Percentiles rank a stretch among this genome's conserved stretches.
These are phyloP conservation scores for Fomitopsis betulina DNA, from an alignment of 1,284 basidiomycete genomes.

Conservation along the genomic window DNA sequence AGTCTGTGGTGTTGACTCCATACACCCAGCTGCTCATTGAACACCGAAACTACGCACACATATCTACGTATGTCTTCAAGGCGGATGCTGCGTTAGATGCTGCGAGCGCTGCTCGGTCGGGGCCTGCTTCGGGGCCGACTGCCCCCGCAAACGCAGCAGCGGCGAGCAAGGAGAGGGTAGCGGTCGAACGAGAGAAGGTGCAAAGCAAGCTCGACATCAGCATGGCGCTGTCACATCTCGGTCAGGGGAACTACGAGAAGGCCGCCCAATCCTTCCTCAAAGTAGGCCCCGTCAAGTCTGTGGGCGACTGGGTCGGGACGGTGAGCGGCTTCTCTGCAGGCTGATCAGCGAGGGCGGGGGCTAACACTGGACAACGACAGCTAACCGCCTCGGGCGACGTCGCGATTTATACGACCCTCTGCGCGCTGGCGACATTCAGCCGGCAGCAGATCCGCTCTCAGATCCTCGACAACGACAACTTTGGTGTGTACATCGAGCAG, in stretches of 20 bases:
- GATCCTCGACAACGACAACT: conserved; percentile 66
- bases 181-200: conserved; percentile 56
- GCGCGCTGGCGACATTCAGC: conserved; percentile 71
- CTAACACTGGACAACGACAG: conserved; percentile 28
- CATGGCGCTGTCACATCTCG: conserved; percentile 67
- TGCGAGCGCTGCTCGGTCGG: conserved; percentile 21
- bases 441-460: conserved; percentile 65
- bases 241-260: conserved; percentile 68
- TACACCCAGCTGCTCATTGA: conserved; percentile 72
- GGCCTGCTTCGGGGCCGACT: conserved; percentile 17
- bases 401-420: conserved; percentile 79
- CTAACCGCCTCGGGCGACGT: conserved; percentile 76
- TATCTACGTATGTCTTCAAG: conserved; percentile 86
- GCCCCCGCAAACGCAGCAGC: conserved; percentile 15
- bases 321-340: conserved; percentile 29
- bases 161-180: conserved; percentile 31
- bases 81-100: conserved; percentile 84
- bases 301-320: conserved; percentile 70
- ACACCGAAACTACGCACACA: conserved; percentile 77
- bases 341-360: background rate
- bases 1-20: background rate
- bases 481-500: conserved; percentile 77
- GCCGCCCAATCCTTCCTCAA: conserved; percentile 70
- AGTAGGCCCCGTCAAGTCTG: conserved; percentile 55
- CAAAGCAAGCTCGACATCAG: conserved; percentile 80